Conservation (phyloP, 495 filamentous ascomycete species). For the Penicillium nucicola region DNA sequence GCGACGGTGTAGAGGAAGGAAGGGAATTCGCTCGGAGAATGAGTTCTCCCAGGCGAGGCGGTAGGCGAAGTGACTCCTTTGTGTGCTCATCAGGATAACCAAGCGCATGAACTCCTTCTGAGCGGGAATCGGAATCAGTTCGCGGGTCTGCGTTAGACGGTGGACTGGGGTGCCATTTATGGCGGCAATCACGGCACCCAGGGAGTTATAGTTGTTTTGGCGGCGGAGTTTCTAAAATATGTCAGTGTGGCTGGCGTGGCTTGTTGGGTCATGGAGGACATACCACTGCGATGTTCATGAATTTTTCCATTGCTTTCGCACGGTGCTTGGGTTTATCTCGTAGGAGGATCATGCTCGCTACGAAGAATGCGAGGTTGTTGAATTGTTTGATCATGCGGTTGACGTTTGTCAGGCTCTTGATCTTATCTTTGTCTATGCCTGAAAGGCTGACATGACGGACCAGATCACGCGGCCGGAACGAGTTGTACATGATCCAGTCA, state of each 20-base stretch:
- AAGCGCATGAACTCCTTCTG: constrained; percentile 84
- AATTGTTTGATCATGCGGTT: constrained; percentile 94
- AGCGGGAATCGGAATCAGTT: constrained; percentile 64
- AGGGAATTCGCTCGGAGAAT: constrained; percentile 83
- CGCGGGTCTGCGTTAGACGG: constrained; percentile 77
- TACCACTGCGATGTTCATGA: constrained; percentile 76
- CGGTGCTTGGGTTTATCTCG: constrained; percentile 96
- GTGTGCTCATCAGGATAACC: constrained; percentile 87
- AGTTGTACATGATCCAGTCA: constrained; percentile 95
- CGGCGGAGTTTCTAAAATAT: constrained; percentile 66
- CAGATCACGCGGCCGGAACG: constrained; percentile 92
- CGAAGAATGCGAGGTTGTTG: constrained; percentile 91
- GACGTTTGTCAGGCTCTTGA: constrained; percentile 77
- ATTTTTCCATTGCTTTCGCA: constrained; percentile 85
- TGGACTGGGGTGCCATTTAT: constrained; percentile 86
- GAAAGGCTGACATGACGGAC: constrained; percentile 84
- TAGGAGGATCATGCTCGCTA: constrained; percentile 86
- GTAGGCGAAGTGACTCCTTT: constrained; percentile 90
- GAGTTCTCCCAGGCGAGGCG: constrained; percentile 96
- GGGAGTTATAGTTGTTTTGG: constrained; percentile 93
- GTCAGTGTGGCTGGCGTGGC: background rate
- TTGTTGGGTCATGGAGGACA: constrained; percentile 5
- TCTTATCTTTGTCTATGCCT: constrained; percentile 66
- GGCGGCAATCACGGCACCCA: constrained; percentile 89
- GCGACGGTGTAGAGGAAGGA: constrained; percentile 83